phyloP scores from a whole-genome alignment of 2,329 filamentous ascomycete species.

The Fusarium buharicum region DNA sequence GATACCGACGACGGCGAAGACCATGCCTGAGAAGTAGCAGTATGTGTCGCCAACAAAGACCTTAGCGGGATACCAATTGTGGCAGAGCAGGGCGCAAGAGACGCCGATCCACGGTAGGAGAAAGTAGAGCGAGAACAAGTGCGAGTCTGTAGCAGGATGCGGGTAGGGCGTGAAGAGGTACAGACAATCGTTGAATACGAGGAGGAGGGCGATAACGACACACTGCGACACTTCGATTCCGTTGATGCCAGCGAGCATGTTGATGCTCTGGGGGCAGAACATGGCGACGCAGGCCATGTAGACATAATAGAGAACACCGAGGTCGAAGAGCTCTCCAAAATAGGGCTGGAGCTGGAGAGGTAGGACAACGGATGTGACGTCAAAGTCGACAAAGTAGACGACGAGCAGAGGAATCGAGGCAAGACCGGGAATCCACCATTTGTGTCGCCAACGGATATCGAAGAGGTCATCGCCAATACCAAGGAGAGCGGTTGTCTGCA shows the following conservation, averaged over 20 bases:
- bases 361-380: slow-evolving; percentile 93
- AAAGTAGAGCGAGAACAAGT: slow-evolving; percentile 95
- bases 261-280: slow-evolving; percentile 98
- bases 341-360: slow-evolving; percentile 86
- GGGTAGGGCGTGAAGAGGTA: slow-evolving; percentile 87
- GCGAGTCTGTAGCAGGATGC: slow-evolving; percentile 93
- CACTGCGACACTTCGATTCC: slow-evolving; percentile 97
- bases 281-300: slow-evolving; percentile 98
- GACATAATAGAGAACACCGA: slow-evolving; percentile 86
- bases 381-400: slow-evolving; percentile 98
- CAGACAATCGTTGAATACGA: slow-evolving; percentile 86
- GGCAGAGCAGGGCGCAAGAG: slow-evolving; percentile 82
- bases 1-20: slow-evolving; percentile 97
- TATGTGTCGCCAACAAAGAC: slow-evolving; percentile 99
- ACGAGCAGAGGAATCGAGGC: slow-evolving; percentile 93
- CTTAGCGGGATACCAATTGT: slow-evolving; percentile 96
- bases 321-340: slow-evolving; percentile 84
- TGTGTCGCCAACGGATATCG: slow-evolving; percentile 98
- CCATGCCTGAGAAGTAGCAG: slow-evolving; percentile 99
- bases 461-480: slow-evolving; percentile 96
- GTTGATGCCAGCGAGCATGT: slow-evolving; percentile 99
- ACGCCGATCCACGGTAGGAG: slow-evolving; percentile 94
- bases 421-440: slow-evolving; percentile 96
- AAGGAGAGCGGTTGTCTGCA: slow-evolving; percentile 89
- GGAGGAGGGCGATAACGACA: slow-evolving; percentile 84